Evolutionary conservation across 345 rosid genomes (phyloP).

Genomic region (Cardamine resedifolia): DNA sequence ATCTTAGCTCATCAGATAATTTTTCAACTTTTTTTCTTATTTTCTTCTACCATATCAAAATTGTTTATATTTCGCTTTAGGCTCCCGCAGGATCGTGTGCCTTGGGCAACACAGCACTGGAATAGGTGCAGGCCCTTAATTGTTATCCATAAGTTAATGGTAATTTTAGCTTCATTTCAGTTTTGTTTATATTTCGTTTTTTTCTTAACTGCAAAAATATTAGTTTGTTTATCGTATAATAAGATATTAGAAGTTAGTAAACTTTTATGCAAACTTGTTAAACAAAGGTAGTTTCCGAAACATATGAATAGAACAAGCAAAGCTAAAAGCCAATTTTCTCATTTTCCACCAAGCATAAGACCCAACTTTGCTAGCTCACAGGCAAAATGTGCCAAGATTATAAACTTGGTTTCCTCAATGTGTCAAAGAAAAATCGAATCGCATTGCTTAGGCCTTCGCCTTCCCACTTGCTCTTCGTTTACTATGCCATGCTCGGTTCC

Average conservation of each 20-base stretch:
- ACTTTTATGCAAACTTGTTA: background rate
- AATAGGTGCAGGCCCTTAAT: no score
- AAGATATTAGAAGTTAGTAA: background rate
- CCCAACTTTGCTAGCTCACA: slow-evolving; percentile 11
- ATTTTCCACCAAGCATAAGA: slow-evolving; percentile 10
- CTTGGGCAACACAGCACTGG: no score
- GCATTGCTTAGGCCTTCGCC: slow-evolving; percentile 54
- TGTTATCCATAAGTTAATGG: background rate
- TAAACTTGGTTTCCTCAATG: background rate
- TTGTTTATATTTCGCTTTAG: no score
- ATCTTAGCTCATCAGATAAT: no score
- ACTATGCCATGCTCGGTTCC: slow-evolving; percentile 54
- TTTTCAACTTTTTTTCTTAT: no score
- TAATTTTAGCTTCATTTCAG: background rate
- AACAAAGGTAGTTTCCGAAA: background rate
- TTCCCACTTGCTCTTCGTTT: slow-evolving; percentile 69
- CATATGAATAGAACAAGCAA: background rate
- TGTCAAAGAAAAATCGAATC: background rate
- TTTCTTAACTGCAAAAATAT: background rate
- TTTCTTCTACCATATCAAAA: no score
- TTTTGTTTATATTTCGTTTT: background rate
- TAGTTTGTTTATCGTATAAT: background rate
- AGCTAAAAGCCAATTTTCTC: slow-evolving; percentile 2
- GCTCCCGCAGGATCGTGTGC: no score
- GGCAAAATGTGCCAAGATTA: slow-evolving; percentile 10